Base-by-base conservation (phyloP, 164 flowering plant genomes). In the Cinnamomum chago region DNA sequence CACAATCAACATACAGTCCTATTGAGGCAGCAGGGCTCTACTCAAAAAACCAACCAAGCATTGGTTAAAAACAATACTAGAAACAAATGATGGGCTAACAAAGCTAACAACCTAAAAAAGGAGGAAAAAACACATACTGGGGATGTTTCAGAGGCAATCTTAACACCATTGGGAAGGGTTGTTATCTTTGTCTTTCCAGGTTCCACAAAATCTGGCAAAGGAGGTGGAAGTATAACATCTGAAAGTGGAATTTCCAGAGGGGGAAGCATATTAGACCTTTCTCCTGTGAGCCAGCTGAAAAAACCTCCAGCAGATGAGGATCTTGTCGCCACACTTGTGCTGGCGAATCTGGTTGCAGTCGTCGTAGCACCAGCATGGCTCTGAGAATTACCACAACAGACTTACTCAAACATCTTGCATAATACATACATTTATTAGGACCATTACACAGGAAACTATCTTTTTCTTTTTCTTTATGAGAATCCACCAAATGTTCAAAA, bases 11-110 rank as follows among this genome's bases (percentile, higher is more conserved):
- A 75, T 87, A 93, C 64, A 95, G 76, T 2, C 93, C 96, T 66
- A 95, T 84, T 13, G 99, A 95, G 11, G 99, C 97, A 35, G 81
- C 85, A 62, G 98, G 92, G 70, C 68, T 86, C 97, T 92, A 84
- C 30, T 62, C 60, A 72, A 74, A 51, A 67, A 80, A n/a, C 62
- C 58, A 64, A 75, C 7, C 20, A 58, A 74, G 23, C 40, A 73
- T 64, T 24, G 25, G 24, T 73, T 65, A 24, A 47, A 50, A 68
- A 23, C 17, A 17, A 6, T 24, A 52, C 17, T 2, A 13, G 15
- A 14, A n/a, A 17, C 33, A 50, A 51, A 51, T 25, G 24, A 52
- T 7, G 20, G 14, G 22, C 33, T 15, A 22, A 47, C 58, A 40
- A 20, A 68, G 7, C 11, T 9, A 68, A 20, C 4, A 40, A 68